Evolutionary conservation across 306 rosid genomes (phyloP).

Genomic region (Erythrophleum fordii): DNA sequence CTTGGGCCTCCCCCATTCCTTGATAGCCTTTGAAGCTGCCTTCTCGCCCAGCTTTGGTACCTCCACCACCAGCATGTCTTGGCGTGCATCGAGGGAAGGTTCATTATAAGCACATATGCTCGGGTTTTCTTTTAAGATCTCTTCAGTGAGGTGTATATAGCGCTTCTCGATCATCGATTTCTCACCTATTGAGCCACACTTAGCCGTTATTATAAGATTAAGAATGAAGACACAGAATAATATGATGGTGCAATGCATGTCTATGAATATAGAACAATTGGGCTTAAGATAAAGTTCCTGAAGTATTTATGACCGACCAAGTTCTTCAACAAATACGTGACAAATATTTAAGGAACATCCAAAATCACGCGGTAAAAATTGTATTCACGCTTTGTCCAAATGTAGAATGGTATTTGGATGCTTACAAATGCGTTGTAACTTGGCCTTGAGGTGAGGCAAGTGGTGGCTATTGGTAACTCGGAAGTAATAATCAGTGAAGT

Average conservation of each 20-base stretch:
- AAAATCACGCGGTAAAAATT: too few species aligned
- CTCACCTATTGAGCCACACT: constrained; percentile 31
- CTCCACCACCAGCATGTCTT: constrained; percentile 41
- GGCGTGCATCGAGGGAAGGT: constrained; percentile 43
- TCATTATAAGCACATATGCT: constrained; percentile 23
- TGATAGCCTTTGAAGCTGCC: constrained; percentile 48
- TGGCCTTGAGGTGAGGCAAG: background rate
- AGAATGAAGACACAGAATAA: too few species aligned
- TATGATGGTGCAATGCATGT: too few species aligned
- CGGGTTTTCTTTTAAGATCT: constrained; percentile 43
- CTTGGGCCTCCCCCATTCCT: constrained; percentile 51
- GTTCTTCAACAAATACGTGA: too few species aligned
- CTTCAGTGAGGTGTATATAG: constrained; percentile 31
- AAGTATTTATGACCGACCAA: too few species aligned
- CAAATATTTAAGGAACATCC: too few species aligned
- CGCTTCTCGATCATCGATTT: constrained; percentile 46
- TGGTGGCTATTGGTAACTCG: constrained; percentile 19
- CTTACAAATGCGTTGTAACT: background rate
- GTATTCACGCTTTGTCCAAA: too few species aligned
- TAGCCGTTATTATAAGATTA: background rate
- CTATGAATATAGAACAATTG: too few species aligned
- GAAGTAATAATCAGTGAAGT: constrained; percentile 24
- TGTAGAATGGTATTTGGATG: too few species aligned
- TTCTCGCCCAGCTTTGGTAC: constrained; percentile 55
- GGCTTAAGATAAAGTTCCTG: too few species aligned